Evolutionary conservation across 1,284 basidiomycete genomes (phyloP).

Genomic region (Tilletia indica): DNA sequence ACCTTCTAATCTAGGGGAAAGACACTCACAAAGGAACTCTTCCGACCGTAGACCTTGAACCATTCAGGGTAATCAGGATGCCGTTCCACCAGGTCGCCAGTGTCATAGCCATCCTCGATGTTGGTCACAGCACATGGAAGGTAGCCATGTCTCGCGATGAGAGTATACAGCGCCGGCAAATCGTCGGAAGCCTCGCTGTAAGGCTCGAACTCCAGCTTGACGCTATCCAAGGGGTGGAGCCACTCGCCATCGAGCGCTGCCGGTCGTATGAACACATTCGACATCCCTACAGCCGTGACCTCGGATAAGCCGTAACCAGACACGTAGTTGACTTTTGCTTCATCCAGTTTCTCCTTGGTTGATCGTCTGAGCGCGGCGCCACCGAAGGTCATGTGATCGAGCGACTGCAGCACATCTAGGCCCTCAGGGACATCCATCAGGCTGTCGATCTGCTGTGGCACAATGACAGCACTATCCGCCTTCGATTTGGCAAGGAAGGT

Average conservation of each 20-base stretch:
- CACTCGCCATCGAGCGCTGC: constrained; percentile 9
- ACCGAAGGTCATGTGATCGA: neutral
- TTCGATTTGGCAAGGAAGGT: neutral
- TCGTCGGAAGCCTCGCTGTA: neutral
- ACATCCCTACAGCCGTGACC: neutral
- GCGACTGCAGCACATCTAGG: neutral
- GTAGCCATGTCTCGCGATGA: neutral
- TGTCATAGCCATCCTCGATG: constrained; percentile 11
- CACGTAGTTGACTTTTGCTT: neutral
- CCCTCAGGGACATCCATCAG: neutral
- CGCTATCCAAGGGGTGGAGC: neutral
- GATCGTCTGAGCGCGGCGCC: neutral
- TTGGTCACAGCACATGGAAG: neutral
- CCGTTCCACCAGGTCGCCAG: neutral
- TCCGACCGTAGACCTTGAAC: constrained; percentile 8
- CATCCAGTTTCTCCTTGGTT: neutral
- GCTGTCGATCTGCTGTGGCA: constrained; percentile 15
- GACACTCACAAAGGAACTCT: constrained; percentile 7
- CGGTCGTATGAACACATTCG: neutral
- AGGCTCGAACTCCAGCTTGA: neutral
- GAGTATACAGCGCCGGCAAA: neutral
- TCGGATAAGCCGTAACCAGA: neutral
- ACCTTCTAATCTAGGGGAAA: no score
- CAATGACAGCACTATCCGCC: neutral
- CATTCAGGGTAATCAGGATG: constrained; percentile 11